Percentiles rank a stretch among this genome's conserved stretches.
Evolutionary conservation across 768 basidiomycete species (phyloP).

Genomic region (Russula sp.): DNA sequence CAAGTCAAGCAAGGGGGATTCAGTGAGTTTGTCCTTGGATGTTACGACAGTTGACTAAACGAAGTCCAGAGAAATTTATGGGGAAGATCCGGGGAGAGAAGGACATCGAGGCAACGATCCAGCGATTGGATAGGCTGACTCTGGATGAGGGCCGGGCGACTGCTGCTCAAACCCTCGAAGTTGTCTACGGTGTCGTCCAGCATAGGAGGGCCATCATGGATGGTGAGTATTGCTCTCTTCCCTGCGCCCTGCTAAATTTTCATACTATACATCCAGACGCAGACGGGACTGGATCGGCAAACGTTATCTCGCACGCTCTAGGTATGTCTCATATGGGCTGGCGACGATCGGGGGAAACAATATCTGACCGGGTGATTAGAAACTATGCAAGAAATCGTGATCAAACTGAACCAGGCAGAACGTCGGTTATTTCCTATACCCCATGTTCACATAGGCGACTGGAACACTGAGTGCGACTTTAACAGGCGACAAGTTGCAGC

Average conservation of each 20-base stretch:
- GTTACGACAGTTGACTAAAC: background rate
- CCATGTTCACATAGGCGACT: too few relatives aligned
- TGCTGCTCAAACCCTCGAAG: conserved; percentile 3
- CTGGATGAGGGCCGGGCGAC: conserved; percentile 6
- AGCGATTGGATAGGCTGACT: conserved; percentile 1
- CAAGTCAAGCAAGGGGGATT: conserved; percentile 5
- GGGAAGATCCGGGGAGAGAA: conserved; percentile 13
- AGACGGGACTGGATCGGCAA: background rate
- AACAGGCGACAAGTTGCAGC: conserved; percentile 5
- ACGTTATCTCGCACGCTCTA: background rate
- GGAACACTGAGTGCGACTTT: background rate
- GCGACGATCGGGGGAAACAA: too few relatives aligned
- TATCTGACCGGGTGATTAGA: background rate
- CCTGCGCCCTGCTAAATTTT: background rate
- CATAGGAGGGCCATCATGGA: conserved; percentile 4
- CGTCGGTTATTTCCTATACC: background rate
- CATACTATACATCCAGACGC: background rate
- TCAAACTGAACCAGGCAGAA: background rate
- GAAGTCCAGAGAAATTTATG: conserved; percentile 1
- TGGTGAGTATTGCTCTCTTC: background rate
- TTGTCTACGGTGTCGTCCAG: conserved; percentile 1
- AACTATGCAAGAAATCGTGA: background rate
- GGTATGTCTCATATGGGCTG: background rate
- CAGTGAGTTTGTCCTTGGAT: background rate
- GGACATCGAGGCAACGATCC: background rate